Evolutionary conservation across 1,139 yeast species (phyloP), one percentile per base, ranked within the genome.

Genomic region (Zygosaccharomyces sapae): DNA sequence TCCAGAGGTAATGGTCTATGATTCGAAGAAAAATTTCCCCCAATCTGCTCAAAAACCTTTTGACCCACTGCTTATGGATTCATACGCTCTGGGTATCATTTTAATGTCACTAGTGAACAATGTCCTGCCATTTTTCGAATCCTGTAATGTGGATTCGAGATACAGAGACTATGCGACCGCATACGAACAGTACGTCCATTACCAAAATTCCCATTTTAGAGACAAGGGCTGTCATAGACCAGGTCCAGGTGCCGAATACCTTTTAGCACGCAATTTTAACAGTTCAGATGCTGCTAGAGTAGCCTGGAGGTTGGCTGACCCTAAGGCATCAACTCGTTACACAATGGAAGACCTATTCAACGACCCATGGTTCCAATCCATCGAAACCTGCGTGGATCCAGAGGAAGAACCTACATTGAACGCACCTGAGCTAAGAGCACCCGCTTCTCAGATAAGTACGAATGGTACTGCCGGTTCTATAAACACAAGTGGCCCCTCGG

Each of bases 301-400:
- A 5, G 87, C 88, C 5, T 83, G 90, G 89, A 77, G 85, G 61
- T 68, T 85, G 47, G 79, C 86, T 58, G 89, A 84, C 59, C 87
- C 88, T 5, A 70, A 78, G 25, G 70, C 75, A 0, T 61, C 56
- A 1, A 69, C 77, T 8, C 70, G 94, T 52, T 80, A 80, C 62
- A 72, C 76, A 20, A 59, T 84, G 56, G 73, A 75, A 0, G 71
- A 72, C 33, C 66, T 85, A 34, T 78, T 81, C 52, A 58, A 69
- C 6, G 89, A 84, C 58, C 80, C 83, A 3, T 84, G 87, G 83
- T 83, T 84, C 62, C 69, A 67, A 41, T 54, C 68, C 8, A 67
- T 83, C 47, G 86, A 80, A 53, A 78, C 80, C 72, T 84, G 92
- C 62, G 54, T 59, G 24, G 60, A 57, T 18, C 50, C 62, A 2